Base-by-base conservation (phyloP, 495 filamentous ascomycete genomes). In the Aspergillus taichungensis region DNA sequence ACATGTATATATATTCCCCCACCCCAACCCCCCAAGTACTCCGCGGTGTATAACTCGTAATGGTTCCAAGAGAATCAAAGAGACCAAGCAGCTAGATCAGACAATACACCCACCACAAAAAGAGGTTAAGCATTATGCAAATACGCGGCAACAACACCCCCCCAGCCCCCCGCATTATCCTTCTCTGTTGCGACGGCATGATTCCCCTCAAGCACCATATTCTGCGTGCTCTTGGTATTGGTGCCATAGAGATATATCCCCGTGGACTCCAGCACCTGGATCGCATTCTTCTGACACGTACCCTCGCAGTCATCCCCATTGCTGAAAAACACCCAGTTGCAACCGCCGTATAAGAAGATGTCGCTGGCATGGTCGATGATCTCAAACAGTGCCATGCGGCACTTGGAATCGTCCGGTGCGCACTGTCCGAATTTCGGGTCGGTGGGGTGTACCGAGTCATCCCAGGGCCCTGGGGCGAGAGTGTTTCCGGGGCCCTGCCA, bases 131-230 rank as follows among this genome's bases (percentile, higher is more conserved):
- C 43, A 40, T 63, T 42, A 31, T 59, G 52, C 38, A 63, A 40
- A 49, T 61, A 67, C 10, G 60, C 69, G n/a, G 66, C 77, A 52
- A 80, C 62, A 48, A 75, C 67, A n/a, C 73, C 75, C 29, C 76
- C 77, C 76, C 77, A 80, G 11, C 71, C 68, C 18, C 77, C 77
- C 1, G 68, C 69, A 46, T 76, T 78, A 4, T 64, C 61, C 30
- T 55, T 45, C 59, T 71, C 57, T 32, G 50, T 59, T 6, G 57
- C 64, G 13, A 71, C 55, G 1, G 55, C 54, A 34, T 46, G 40
- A 31, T 48, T 55, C 8, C 51, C 54, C 34, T 62, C 55, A 0
- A 67, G 44, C 6, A 75, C 52, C 54, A 78, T 58, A 40, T 74
- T 71, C 43, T 54, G 57, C 30, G 60, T 58, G 30, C 61, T 62